phyloP scores from a whole-genome alignment of 2,329 filamentous ascomycete species.

The Cryphonectria carpinicola region DNA sequence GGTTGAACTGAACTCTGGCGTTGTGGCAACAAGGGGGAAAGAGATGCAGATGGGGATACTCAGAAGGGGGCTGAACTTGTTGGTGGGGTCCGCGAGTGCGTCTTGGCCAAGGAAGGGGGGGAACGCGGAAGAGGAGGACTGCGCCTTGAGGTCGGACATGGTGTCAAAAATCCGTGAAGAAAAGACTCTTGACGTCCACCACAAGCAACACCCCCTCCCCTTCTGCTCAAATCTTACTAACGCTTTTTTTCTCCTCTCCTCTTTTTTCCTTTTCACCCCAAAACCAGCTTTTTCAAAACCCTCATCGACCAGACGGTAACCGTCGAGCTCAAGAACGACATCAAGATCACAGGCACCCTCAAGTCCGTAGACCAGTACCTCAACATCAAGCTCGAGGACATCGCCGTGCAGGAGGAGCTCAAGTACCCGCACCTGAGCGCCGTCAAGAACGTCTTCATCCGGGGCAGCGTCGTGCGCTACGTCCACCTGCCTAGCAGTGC shows the following conservation, averaged over 20 bases:
- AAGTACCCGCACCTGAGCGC: conserved; percentile 91
- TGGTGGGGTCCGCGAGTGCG: background rate
- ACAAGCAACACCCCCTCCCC: background rate
- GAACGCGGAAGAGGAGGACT: background rate
- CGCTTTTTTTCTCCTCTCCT: background rate
- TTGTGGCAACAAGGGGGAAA: background rate
- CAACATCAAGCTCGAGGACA: conserved; percentile 98
- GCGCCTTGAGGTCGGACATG: background rate
- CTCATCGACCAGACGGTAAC: conserved; percentile 97
- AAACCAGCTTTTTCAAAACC: conserved; percentile 90
- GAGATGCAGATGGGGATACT: background rate
- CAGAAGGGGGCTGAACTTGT: background rate
- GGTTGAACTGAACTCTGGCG: background rate
- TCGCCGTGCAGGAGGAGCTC: conserved; percentile 87
- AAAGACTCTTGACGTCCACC: background rate
- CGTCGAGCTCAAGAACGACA: conserved; percentile 99
- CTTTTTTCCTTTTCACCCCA: background rate
- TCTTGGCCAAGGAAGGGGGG: background rate
- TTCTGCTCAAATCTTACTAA: background rate
- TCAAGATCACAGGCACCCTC: conserved; percentile 90
- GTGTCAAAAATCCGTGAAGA: background rate
- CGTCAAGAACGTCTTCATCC: conserved; percentile 95
- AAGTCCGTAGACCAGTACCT: conserved; percentile 99
- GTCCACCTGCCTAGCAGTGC: conserved; percentile 82
- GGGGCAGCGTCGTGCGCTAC: conserved; percentile 90